Base-by-base conservation (phyloP, 2,329 filamentous ascomycete species). In the Dryadomyces quercivorus region DNA sequence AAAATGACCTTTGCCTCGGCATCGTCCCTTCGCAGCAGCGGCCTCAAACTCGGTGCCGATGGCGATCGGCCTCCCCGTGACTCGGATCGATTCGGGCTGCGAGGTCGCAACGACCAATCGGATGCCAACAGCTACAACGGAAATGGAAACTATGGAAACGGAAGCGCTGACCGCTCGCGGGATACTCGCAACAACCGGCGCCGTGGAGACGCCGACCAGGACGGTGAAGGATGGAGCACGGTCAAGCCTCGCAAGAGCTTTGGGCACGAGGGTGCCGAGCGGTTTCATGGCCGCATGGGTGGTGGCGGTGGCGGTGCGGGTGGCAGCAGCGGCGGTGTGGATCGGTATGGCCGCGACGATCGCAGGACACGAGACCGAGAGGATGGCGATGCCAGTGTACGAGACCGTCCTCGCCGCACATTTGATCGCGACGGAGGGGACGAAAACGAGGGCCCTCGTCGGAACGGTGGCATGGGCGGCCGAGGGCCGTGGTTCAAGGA, bases 1-100 rank as follows among this genome's bases (percentile, higher is more conserved):
- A 87, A 88, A 67, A 88, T 82, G 49, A 81, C 82, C 47, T 95
- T 96, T 68, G 81, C 88, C 53, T 94, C 90, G 1, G 79, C 85
- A 21, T 87, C 86, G 56, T 73, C 79, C 36, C 69, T 74, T 52
- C 76, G 80, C 58, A 66, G 63, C 44, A 61, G 70, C 54, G 63
- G 63, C 22, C 66, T 69, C 53, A 73, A 75, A 42, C 15, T 50
- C 56, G 69, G 70, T 15, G 69, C 74, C 51, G 78, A 81, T 51
- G 71, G 70, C 31, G 77, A 84, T 31, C 82, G 80, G 60, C 64
- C 70, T 2, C 58, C 64, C 22, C 81, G 78, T 61, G 78, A 80
- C 50, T 55, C 66, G 8, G 77, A 81, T 22, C 80, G 84, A 42
- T 84, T 82, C 63, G 76, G 74, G 56, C 77, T 84, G 60, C 78